Percentiles rank a stretch among this genome's conserved stretches.
These are phyloP conservation scores for Suhomyces coccinellae DNA, from an alignment of 1,139 yeast species.

Conservation along the genomic window DNA sequence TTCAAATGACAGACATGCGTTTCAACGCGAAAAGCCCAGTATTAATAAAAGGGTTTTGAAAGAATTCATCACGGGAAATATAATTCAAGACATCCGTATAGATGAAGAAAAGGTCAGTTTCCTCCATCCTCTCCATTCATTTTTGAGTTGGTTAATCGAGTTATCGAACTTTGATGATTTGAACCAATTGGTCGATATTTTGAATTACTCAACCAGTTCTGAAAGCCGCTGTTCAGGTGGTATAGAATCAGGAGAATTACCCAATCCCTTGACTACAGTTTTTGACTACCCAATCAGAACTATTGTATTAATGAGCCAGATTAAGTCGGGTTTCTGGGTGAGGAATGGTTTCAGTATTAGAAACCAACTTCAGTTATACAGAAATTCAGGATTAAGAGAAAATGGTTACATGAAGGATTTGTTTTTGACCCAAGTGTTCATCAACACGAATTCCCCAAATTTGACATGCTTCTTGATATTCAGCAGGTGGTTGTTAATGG, in stretches of 20 bases:
- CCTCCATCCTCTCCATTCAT: slow-evolving; percentile 79
- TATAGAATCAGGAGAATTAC: slow-evolving; percentile 20
- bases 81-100: slow-evolving; percentile 27
- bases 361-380: slow-evolving; percentile 77
- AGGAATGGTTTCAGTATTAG: slow-evolving; percentile 66
- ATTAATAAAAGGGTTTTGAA: slow-evolving; percentile 18
- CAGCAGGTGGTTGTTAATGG: slow-evolving; percentile 71
- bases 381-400: slow-evolving; percentile 80
- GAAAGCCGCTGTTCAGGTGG: slow-evolving; percentile 4
- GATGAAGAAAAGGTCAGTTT: slow-evolving; percentile 58
- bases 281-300: slow-evolving; percentile 81
- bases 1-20: background rate
- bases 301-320: slow-evolving; percentile 55
- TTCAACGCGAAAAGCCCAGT: slow-evolving; percentile 1
- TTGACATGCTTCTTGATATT: slow-evolving; percentile 60
- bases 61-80: slow-evolving; percentile 26
- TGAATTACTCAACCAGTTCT: slow-evolving; percentile 11
- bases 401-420: slow-evolving; percentile 78
- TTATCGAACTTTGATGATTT: slow-evolving; percentile 36
- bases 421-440: slow-evolving; percentile 66
- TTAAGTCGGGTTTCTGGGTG: slow-evolving; percentile 61
- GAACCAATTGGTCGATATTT: slow-evolving; percentile 21
- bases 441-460: slow-evolving; percentile 59
- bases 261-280: slow-evolving; percentile 32
- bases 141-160: slow-evolving; percentile 71